These are phyloP conservation scores for Pinus albicaulis DNA, from an alignment of 75 land plant species.

Conservation along the genomic window DNA sequence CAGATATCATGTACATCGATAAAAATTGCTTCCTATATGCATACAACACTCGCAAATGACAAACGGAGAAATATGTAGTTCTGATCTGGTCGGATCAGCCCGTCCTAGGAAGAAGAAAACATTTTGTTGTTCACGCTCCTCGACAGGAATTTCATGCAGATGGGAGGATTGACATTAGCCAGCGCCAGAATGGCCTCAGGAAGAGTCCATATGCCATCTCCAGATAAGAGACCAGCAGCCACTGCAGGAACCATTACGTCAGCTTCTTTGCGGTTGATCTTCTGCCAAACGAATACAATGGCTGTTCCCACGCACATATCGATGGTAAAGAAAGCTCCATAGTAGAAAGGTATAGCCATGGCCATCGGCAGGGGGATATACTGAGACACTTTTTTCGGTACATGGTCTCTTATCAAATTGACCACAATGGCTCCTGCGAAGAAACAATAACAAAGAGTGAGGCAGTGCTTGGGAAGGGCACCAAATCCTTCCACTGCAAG, in stretches of 20 bases:
- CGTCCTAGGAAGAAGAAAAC: no score
- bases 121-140: no score
- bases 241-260: slow-evolving; percentile 34
- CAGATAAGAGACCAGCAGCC: slow-evolving; percentile 59
- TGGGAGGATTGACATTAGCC: slow-evolving; percentile 8
- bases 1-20: no score
- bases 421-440: slow-evolving; percentile 30
- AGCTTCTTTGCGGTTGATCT: slow-evolving; percentile 31
- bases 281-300: slow-evolving; percentile 38
- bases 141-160: no score
- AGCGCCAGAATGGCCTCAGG: slow-evolving; percentile 49
- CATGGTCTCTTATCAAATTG: slow-evolving; percentile 19
- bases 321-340: slow-evolving; percentile 56
- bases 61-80: no score
- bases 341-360: slow-evolving; percentile 68
- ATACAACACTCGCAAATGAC: no score
- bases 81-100: no score
- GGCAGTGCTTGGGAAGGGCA: slow-evolving; percentile 48
- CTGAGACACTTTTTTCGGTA: slow-evolving; percentile 2
- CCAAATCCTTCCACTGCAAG: slow-evolving; percentile 54
- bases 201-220: slow-evolving; percentile 61
- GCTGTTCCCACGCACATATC: slow-evolving; percentile 65
- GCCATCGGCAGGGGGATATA: slow-evolving; percentile 59
- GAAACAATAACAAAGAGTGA: slow-evolving; percentile 37
- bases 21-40: no score